Evolutionary conservation across 805 yeast genomes (phyloP).

Genomic region (Zygoascus flipseniorum): DNA sequence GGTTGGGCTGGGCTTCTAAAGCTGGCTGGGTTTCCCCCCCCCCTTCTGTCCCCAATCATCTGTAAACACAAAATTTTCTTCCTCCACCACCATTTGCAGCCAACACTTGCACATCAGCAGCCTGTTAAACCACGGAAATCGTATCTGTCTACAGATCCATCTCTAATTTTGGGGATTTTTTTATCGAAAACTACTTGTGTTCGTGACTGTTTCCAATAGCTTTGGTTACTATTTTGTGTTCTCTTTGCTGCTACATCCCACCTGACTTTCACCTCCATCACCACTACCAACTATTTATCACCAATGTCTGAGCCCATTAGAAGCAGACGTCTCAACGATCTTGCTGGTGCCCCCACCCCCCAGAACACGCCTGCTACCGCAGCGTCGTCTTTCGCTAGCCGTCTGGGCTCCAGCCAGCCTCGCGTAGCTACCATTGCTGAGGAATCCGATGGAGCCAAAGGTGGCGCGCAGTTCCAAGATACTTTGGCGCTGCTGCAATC

Average conservation of each 20-base stretch:
- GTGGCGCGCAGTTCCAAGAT: constrained; percentile 43
- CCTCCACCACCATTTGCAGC: too few species aligned
- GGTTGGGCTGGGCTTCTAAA: too few species aligned
- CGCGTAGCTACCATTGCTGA: constrained; percentile 67
- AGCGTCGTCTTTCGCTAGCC: constrained; percentile 56
- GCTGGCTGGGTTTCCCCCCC: too few species aligned
- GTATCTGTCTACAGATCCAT: too few species aligned
- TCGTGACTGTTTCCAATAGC: too few species aligned
- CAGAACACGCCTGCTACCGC: constrained; percentile 95
- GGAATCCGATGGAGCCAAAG: constrained; percentile 35
- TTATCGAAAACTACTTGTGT: too few species aligned
- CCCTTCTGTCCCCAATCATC: too few species aligned
- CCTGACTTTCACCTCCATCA: background rate
- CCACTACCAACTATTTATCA: background rate
- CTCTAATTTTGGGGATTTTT: too few species aligned
- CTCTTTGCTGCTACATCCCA: background rate
- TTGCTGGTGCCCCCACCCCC: constrained; percentile 93
- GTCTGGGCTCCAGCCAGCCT: constrained; percentile 30
- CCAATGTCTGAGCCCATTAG: constrained; percentile 83
- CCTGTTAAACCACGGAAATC: too few species aligned
- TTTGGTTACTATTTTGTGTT: too few species aligned
- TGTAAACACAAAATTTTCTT: too few species aligned
- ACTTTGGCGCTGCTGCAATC: constrained; percentile 77
- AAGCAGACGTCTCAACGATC: constrained; percentile 56
- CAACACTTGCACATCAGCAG: too few species aligned